A percentile compares a stretch with the other conserved stretches of the same genome.
Conservation (phyloP, 164 flowering plant genomes). For the Stephania cephalantha region DNA sequence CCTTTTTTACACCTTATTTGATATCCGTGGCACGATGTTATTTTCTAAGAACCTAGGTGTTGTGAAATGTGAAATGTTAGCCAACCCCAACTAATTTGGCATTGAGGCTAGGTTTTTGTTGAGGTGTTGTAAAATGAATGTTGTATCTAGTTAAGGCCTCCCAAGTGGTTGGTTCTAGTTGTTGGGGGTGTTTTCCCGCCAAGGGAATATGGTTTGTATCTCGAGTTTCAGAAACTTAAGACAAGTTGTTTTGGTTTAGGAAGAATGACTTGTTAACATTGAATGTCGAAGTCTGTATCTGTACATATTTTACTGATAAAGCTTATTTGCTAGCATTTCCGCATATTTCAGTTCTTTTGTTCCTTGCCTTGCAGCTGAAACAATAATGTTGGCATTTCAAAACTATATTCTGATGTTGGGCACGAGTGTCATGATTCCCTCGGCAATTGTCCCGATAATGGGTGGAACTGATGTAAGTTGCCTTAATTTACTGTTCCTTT, state of each 20-base stretch:
- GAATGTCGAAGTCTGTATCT: not conserved
- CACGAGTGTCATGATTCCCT: conserved; percentile 87
- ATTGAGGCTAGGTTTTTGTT: too few relatives aligned
- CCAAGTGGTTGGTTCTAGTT: not conserved
- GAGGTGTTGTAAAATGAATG: too few relatives aligned
- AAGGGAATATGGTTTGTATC: not conserved
- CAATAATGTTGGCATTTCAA: conserved; percentile 82
- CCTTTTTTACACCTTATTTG: not conserved
- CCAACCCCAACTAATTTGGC: too few relatives aligned
- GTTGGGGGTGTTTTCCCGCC: not conserved
- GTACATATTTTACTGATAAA: not conserved
- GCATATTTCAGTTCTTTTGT: not conserved
- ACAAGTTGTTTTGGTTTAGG: too few relatives aligned
- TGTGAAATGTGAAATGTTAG: not conserved
- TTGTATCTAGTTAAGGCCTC: not conserved
- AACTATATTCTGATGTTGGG: conserved; percentile 94
- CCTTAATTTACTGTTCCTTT: conserved; percentile 2
- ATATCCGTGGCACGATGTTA: not conserved
- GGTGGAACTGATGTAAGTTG: conserved; percentile 82
- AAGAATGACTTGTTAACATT: not conserved
- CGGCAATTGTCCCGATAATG: conserved; percentile 81
- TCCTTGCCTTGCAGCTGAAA: conserved; percentile 66
- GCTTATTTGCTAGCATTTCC: not conserved
- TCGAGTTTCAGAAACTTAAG: too few relatives aligned
- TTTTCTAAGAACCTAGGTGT: not conserved